Percentiles rank a stretch among this genome's conserved stretches.
These are phyloP conservation scores for Cutaneotrichosporon curvatum DNA, from an alignment of 1,284 basidiomycete species.

Conservation along the genomic window DNA sequence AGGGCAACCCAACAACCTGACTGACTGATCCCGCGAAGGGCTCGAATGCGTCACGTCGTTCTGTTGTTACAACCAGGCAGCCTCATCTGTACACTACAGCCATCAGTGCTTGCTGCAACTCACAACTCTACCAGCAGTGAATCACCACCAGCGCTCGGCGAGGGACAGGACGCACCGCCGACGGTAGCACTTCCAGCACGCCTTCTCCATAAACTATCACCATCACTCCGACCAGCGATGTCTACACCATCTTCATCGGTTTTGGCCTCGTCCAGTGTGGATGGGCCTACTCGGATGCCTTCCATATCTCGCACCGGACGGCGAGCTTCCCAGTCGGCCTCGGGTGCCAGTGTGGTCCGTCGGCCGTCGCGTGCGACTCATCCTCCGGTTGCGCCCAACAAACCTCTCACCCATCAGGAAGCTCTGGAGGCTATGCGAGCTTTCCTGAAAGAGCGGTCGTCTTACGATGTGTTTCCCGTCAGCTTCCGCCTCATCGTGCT, in stretches of 20 bases:
- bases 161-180: no score
- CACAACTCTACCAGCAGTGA: no score
- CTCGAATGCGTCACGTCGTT: no score
- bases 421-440: slow-evolving; percentile 70
- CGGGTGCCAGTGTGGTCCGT: slow-evolving; percentile 19
- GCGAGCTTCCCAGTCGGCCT: slow-evolving; percentile 12
- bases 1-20: no score
- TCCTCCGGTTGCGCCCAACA: slow-evolving; percentile 26
- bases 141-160: no score
- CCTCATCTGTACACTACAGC: no score
- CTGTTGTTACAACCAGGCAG: no score
- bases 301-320: slow-evolving; percentile 14
- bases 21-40: no score
- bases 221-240: no score
- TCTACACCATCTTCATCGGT: slow-evolving; percentile 1
- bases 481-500: slow-evolving; percentile 93
- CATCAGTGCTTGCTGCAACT: no score
- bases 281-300: slow-evolving; percentile 8
- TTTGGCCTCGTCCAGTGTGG: not conserved
- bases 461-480: slow-evolving; percentile 94
- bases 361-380: slow-evolving; percentile 38
- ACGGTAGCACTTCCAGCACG: no score
- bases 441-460: slow-evolving; percentile 76
- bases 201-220: no score
- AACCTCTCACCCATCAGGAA: slow-evolving; percentile 54